These are phyloP conservation scores for Coemansia biformis DNA, from an alignment of 192 early-diverging fungal species.

Conservation along the genomic window DNA sequence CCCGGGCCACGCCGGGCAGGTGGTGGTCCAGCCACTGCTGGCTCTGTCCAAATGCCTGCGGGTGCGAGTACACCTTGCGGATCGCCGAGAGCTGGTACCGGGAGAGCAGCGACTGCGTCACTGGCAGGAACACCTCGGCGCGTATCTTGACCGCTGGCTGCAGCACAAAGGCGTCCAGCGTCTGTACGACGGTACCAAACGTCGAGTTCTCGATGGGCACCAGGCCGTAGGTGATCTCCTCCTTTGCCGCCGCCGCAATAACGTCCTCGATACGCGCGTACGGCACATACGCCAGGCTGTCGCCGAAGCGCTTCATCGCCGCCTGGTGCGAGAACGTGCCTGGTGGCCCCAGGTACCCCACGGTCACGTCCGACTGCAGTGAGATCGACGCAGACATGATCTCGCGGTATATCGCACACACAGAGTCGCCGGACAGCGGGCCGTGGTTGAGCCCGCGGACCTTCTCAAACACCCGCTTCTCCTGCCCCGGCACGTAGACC, in stretches of 20 bases:
- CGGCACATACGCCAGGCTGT: slow-evolving; percentile 67
- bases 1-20: slow-evolving; percentile 63
- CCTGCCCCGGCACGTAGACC: slow-evolving; percentile 71
- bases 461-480: slow-evolving; percentile 72
- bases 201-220: slow-evolving; percentile 96
- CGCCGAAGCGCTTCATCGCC: slow-evolving; percentile 70
- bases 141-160: slow-evolving; percentile 59
- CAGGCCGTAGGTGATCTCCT: slow-evolving; percentile 77
- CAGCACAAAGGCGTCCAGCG: slow-evolving; percentile 71
- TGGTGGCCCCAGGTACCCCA: slow-evolving; percentile 86
- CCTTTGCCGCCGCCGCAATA: slow-evolving; percentile 68
- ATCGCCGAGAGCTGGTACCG: slow-evolving; percentile 59
- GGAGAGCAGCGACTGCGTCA: slow-evolving; percentile 79
- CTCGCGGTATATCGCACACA: slow-evolving; percentile 69
- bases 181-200: slow-evolving; percentile 76
- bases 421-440: slow-evolving; percentile 63
- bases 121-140: slow-evolving; percentile 73
- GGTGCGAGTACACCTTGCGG: slow-evolving; percentile 73
- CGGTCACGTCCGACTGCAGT: slow-evolving; percentile 69
- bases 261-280: slow-evolving; percentile 71
- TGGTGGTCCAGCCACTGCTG: slow-evolving; percentile 66
- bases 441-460: slow-evolving; percentile 68
- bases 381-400: slow-evolving; percentile 89
- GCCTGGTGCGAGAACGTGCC: slow-evolving; percentile 91
- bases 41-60: slow-evolving; percentile 78